These are phyloP conservation scores for Geotrichum siamense DNA, from an alignment of 1,139 yeast genomes.

Conservation along the genomic window DNA sequence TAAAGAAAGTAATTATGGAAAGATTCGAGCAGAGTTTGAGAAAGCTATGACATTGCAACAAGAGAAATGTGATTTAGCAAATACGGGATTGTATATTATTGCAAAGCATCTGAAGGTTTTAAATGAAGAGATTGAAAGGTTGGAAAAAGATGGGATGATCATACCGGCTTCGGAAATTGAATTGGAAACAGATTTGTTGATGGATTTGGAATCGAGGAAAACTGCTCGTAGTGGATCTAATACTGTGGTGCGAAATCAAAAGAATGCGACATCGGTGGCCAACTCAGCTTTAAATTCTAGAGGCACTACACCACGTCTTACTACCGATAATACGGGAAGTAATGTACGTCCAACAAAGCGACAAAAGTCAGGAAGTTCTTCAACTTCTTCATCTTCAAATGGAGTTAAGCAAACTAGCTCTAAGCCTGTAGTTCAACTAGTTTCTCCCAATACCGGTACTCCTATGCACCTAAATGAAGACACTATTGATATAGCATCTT, in stretches of 20 bases:
- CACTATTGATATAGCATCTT: constrained; percentile 51
- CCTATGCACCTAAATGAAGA: constrained; percentile 27
- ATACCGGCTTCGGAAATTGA: constrained; percentile 36
- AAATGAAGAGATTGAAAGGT: constrained; percentile 65
- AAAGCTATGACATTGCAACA: constrained; percentile 56
- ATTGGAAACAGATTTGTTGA: not conserved
- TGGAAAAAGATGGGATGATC: constrained; percentile 73
- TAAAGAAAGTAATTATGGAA: constrained; percentile 63
- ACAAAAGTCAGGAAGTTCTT: constrained; percentile 20
- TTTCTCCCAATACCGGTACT: constrained; percentile 42
- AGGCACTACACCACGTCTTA: constrained; percentile 3
- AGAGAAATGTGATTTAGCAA: constrained; percentile 72
- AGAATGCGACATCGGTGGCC: constrained; percentile 13
- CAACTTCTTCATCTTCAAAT: constrained; percentile 1
- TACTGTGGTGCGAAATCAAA: not conserved
- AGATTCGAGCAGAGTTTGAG: constrained; percentile 64
- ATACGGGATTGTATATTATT: constrained; percentile 71
- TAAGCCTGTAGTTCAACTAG: constrained; percentile 44
- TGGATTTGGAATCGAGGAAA: constrained; percentile 5
- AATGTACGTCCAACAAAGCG: constrained; percentile 27
- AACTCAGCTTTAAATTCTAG: not conserved
- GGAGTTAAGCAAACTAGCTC: constrained; percentile 40
- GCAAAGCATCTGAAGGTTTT: constrained; percentile 66
- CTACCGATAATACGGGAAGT: constrained; percentile 15
- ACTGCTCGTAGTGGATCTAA: not conserved